phyloP scores from a whole-genome alignment of 257 asterid species.

The Asclepias syriaca region DNA sequence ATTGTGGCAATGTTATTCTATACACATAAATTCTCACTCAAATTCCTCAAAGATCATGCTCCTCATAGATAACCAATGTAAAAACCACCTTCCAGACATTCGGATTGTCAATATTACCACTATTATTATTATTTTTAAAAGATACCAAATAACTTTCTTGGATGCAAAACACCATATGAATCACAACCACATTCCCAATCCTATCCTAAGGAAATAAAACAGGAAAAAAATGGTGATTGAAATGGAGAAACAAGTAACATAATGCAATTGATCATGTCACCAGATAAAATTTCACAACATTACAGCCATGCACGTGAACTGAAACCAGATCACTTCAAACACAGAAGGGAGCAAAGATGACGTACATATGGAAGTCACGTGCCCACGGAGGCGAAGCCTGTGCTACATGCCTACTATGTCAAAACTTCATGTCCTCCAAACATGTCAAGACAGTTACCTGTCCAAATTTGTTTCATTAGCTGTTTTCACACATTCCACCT shows the following conservation, averaged over 20 bases:
- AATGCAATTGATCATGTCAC: not conserved
- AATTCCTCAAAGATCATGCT: not conserved
- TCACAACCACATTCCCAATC: not conserved
- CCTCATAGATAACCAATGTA: not conserved
- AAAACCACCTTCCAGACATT: not conserved
- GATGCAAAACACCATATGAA: not conserved
- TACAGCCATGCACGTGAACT: not conserved
- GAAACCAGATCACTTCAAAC: not conserved
- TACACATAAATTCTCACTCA: not conserved
- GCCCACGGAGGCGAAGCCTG: not conserved
- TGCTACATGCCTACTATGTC: not conserved
- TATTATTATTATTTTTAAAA: not conserved
- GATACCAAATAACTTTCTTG: not conserved
- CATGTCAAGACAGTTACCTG: not conserved
- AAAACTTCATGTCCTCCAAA: not conserved
- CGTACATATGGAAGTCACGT: not conserved
- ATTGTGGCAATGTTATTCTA: not conserved
- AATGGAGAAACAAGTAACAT: not conserved
- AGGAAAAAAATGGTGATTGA: too few relatives aligned
- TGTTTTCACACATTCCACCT: constrained; percentile 51
- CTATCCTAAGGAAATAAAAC: not conserved
- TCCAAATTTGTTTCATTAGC: constrained; percentile 14
- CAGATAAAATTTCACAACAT: not conserved
- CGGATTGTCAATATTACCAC: not conserved
- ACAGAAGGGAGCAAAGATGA: not conserved